Conservation (phyloP, 345 rosid species). For the Anastatica hierochuntica region DNA sequence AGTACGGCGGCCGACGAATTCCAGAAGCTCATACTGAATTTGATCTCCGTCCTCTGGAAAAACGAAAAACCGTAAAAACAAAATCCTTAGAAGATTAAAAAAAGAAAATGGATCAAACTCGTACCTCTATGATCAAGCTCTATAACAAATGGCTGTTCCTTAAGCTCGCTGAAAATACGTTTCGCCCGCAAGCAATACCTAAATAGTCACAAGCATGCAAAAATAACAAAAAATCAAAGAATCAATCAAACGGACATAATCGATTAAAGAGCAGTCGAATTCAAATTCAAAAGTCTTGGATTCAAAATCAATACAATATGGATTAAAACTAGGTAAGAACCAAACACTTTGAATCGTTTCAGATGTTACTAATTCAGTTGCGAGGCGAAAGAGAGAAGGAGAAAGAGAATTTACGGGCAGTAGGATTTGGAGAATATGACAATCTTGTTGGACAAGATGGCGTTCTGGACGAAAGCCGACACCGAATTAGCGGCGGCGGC, state of each 20-base stretch:
- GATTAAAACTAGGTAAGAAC: not conserved
- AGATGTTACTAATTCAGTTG: no score
- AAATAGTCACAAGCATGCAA: no score
- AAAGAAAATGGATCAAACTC: no score
- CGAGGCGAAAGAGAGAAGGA: no score
- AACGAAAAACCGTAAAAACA: no score
- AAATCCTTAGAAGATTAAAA: no score
- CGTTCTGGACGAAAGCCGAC: slow-evolving; percentile 73
- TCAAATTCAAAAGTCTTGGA: not conserved
- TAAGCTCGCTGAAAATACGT: slow-evolving; percentile 41
- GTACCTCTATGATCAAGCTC: slow-evolving; percentile 55
- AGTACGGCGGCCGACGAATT: slow-evolving; percentile 63
- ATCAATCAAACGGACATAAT: no score
- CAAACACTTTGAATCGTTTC: not conserved
- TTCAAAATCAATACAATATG: not conserved
- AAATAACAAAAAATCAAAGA: no score
- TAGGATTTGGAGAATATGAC: slow-evolving; percentile 93
- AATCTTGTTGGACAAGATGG: slow-evolving; percentile 74
- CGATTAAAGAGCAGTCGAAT: no score
- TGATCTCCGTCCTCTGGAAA: slow-evolving; percentile 60
- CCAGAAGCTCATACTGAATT: slow-evolving; percentile 63
- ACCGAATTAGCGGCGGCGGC: slow-evolving; percentile 50
- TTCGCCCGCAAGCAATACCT: slow-evolving; percentile 59
- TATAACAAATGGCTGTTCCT: slow-evolving; percentile 40
- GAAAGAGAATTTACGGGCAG: slow-evolving; percentile 97